These are phyloP conservation scores for Aspergillus puulaauensis DNA, from an alignment of 2,329 filamentous ascomycete species.

Conservation along the genomic window DNA sequence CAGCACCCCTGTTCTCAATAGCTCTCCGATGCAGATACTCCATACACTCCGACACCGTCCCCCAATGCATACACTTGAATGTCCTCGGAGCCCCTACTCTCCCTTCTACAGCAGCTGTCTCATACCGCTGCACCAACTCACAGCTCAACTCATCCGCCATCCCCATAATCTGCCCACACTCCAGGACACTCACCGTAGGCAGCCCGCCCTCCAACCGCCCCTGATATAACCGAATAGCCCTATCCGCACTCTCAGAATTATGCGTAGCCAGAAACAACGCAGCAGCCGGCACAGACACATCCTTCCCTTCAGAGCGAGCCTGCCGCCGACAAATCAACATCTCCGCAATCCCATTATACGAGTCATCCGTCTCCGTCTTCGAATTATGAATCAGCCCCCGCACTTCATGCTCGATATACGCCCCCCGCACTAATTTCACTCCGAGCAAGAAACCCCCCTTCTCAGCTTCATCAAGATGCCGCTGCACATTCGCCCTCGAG, in stretches of 20 bases:
- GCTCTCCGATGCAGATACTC: slow-evolving; percentile 59
- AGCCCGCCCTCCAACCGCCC: slow-evolving; percentile 8
- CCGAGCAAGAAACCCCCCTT: not conserved
- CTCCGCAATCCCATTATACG: no score
- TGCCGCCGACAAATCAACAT: no score
- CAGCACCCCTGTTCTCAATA: slow-evolving; percentile 71
- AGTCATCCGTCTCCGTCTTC: no score
- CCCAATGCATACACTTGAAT: slow-evolving; percentile 57
- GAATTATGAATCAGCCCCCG: no score
- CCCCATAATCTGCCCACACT: slow-evolving; percentile 78
- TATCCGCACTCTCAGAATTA: no score
- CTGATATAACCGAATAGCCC: no score
- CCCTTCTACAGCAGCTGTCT: slow-evolving; percentile 15
- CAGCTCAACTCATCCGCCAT: slow-evolving; percentile 86
- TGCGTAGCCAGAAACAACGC: no score
- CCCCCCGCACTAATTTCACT: not conserved
- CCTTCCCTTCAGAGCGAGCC: no score
- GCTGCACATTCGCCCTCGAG: slow-evolving; percentile 37
- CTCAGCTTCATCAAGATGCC: slow-evolving; percentile 23
- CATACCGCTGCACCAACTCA: slow-evolving; percentile 41
- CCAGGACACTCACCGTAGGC: slow-evolving; percentile 35
- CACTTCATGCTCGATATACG: not conserved
- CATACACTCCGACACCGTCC: slow-evolving; percentile 53
- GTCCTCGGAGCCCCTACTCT: slow-evolving; percentile 36
- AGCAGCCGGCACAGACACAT: no score